These are phyloP conservation scores for Pyrrhoderma lamaoense DNA, from an alignment of 1,284 basidiomycete species.

Conservation along the genomic window DNA sequence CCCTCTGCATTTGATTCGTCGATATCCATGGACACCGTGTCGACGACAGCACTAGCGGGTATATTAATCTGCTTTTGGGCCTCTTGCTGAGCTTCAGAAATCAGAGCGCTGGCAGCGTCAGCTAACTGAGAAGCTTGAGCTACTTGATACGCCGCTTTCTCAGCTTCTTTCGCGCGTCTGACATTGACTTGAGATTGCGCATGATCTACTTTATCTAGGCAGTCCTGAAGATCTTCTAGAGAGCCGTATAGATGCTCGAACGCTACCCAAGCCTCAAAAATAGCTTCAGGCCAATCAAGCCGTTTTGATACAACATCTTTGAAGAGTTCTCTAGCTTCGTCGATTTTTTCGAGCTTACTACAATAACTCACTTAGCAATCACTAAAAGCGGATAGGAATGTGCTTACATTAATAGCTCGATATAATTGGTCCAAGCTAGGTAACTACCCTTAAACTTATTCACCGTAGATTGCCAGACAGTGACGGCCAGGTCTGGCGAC, in stretches of 20 bases:
- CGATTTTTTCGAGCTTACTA: slow-evolving; percentile 52
- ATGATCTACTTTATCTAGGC: slow-evolving; percentile 60
- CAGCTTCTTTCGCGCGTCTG: slow-evolving; percentile 63
- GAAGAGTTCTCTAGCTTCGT: slow-evolving; percentile 61
- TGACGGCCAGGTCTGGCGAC: slow-evolving; percentile 44
- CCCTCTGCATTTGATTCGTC: slow-evolving; percentile 33
- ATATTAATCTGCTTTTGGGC: slow-evolving; percentile 6
- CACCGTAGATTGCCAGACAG: slow-evolving; percentile 55
- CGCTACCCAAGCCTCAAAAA: slow-evolving; percentile 81
- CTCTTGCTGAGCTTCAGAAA: slow-evolving; percentile 26
- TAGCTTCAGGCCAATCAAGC: slow-evolving; percentile 87
- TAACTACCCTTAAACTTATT: slow-evolving; percentile 66
- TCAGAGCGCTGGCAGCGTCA: slow-evolving; percentile 32
- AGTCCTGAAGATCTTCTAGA: slow-evolving; percentile 60
- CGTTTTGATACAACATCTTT: slow-evolving; percentile 56
- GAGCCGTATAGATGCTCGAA: slow-evolving; percentile 85
- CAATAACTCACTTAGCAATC: not conserved
- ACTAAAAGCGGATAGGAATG: too few relatives aligned
- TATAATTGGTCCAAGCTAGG: slow-evolving; percentile 60
- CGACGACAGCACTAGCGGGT: not conserved
- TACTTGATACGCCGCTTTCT: slow-evolving; percentile 45
- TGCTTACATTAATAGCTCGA: slow-evolving; percentile 59
- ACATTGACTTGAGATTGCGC: slow-evolving; percentile 56
- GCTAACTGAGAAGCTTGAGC: slow-evolving; percentile 45
- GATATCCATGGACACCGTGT: slow-evolving; percentile 42